Evolutionary conservation across 441 rosid species (phyloP).

Genomic region (Aleurites moluccanus): DNA sequence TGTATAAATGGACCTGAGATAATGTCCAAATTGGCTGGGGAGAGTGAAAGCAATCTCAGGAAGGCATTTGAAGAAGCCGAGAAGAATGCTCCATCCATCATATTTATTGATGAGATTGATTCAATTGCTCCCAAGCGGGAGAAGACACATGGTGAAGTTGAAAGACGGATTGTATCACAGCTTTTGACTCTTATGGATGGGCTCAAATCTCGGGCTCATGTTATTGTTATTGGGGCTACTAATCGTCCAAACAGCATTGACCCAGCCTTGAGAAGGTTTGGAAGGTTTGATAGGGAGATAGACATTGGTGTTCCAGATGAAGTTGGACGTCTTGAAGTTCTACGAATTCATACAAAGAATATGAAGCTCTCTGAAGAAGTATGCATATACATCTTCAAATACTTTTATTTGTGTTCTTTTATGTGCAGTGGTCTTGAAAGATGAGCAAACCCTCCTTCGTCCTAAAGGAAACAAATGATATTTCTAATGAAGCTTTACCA

Average conservation of each 20-base stretch:
- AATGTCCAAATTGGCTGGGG: conserved; percentile 75
- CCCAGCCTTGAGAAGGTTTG: conserved; percentile 56
- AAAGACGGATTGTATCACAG: conserved; percentile 63
- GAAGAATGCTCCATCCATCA: conserved; percentile 69
- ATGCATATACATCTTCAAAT: conserved; percentile 6
- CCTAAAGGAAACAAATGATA: background rate
- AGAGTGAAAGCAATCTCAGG: conserved; percentile 74
- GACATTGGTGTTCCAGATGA: conserved; percentile 73
- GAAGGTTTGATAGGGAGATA: conserved; percentile 59
- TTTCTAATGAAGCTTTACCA: background rate
- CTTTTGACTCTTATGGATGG: conserved; percentile 65
- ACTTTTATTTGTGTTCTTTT: background rate
- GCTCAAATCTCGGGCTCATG: conserved; percentile 51
- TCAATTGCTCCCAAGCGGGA: conserved; percentile 73
- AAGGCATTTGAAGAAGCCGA: conserved; percentile 72
- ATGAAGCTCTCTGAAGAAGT: conserved; percentile 63
- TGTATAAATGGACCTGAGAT: conserved; percentile 68
- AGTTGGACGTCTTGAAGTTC: conserved; percentile 57
- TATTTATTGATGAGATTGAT: conserved; percentile 67
- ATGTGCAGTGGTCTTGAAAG: background rate
- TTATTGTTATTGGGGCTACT: conserved; percentile 53
- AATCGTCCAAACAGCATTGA: conserved; percentile 53
- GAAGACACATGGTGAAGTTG: conserved; percentile 69
- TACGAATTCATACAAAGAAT: conserved; percentile 55
- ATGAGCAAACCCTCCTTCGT: too few relatives aligned